Evolutionary conservation across 139 green algal genomes (phyloP), one percentile per base, ranked within the genome.

Genomic region (Chlamydomonas asymmetrica): DNA sequence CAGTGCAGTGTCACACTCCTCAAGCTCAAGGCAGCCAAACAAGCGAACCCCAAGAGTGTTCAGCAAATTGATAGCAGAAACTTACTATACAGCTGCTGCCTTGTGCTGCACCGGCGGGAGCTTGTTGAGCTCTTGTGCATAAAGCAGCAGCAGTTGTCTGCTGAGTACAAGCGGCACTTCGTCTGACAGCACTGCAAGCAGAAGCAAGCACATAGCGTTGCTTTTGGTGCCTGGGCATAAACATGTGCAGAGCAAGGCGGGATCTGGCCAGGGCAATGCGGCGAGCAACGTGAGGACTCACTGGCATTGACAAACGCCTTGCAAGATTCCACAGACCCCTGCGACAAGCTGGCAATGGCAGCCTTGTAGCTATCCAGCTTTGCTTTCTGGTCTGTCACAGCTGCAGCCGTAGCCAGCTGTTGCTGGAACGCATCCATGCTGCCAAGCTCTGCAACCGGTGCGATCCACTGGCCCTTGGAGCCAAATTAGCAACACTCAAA

Each of bases 91-190:
- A 25, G 92, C 91, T 32, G 92, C 84, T 16, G 80, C 66, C 61
- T 95, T 92, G 65, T 94, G 91, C 4, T 78, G 50, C 0, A 92
- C 84, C 4, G 75, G 27, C 16, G 85, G 72, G n/a, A 97, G 73
- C 62, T 79, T 75, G 32, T 54, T 54, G 2, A 95, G 63, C 35
- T 85, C 85, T 63, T 93, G 79, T 0, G 92, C 81, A 74, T 96
- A 93, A 0, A 68, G 40, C 45, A 78, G 50, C 48, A 97, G 75
- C 67, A 97, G 60, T 74, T 93, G 86, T 4, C 92, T 73, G 64
- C 88, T 94, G 31, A 97, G 78, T 1, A 97, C 92, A 3, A 97
- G 83, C 8, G 91, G 88, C n/a, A 97, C 91, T 0, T 83, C 82
- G 27, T 97, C 92, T 13, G 88, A 92, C 3, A 97, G 66, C 76